phyloP scores from a whole-genome alignment of 1,284 basidiomycete genomes.

The Cutaneotrichosporon sp. region DNA sequence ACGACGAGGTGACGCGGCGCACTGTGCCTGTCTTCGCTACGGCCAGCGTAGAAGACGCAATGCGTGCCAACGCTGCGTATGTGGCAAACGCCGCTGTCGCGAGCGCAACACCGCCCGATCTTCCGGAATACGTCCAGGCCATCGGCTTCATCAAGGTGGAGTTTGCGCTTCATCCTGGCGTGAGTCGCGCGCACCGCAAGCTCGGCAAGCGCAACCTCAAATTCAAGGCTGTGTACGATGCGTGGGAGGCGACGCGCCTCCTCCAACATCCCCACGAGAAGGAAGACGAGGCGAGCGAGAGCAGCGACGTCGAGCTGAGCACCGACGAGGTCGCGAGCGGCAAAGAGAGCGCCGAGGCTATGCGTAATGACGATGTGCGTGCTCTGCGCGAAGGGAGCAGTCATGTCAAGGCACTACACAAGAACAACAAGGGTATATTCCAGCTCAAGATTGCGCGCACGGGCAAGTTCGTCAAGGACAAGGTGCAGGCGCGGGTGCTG shows the following conservation, averaged over 20 bases:
- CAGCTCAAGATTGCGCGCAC: conserved; percentile 51
- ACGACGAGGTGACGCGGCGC: conserved; percentile 29
- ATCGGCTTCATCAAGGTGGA: conserved; percentile 40
- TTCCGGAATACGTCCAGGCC: conserved; percentile 12
- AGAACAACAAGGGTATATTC: conserved; percentile 46
- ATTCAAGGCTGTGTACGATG: conserved; percentile 47
- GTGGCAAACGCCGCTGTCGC: neutral
- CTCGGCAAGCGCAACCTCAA: conserved; percentile 45
- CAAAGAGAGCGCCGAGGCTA: conserved; percentile 17
- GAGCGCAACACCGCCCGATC: neutral
- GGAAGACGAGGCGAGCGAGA: conserved; percentile 4
- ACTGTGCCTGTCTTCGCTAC: conserved; percentile 44
- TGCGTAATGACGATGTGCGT: conserved; percentile 28
- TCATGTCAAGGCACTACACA: conserved; percentile 47
- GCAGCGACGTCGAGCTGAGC: conserved; percentile 13
- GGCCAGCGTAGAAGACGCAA: conserved; percentile 33
- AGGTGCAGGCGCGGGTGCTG: conserved; percentile 42
- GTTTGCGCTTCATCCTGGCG: conserved; percentile 43
- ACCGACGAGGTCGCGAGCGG: conserved; percentile 10
- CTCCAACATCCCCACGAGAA: conserved; percentile 4
- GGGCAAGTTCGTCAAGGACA: conserved; percentile 50
- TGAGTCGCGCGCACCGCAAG: conserved; percentile 42
- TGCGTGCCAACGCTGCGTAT: conserved; percentile 18
- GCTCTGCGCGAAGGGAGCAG: conserved; percentile 34
- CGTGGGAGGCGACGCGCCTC: conserved; percentile 41